phyloP scores from a whole-genome alignment of 768 basidiomycete genomes.

The Hydnum rufescens region DNA sequence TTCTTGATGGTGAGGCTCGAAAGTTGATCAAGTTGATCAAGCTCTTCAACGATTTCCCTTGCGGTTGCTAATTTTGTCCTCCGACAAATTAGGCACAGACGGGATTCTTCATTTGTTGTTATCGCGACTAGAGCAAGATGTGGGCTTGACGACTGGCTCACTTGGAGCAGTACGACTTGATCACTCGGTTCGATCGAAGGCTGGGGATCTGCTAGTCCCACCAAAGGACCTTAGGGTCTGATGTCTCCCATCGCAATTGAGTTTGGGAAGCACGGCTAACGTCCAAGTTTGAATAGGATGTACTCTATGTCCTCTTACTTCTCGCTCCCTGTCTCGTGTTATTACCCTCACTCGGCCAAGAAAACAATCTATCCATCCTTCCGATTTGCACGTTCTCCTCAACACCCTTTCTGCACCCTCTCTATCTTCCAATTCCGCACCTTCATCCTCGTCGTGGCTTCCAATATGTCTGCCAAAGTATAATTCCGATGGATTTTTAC shows the following conservation, averaged over 20 bases:
- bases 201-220: conserved; percentile 69
- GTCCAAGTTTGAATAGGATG: conserved; percentile 32
- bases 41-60: not conserved
- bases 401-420: conserved; percentile 79
- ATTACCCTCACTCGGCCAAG: conserved; percentile 76
- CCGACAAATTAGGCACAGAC: conserved; percentile 44
- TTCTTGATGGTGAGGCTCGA: conserved; percentile 42
- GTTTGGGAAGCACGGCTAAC: too few relatives aligned
- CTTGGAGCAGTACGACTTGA: conserved; percentile 67
- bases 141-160: conserved; percentile 65
- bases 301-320: conserved; percentile 80
- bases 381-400: conserved; percentile 81
- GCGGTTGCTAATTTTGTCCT: not conserved
- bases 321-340: conserved; percentile 33
- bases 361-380: conserved; percentile 89
- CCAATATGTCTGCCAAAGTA: conserved; percentile 93
- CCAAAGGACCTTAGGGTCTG: conserved; percentile 56
- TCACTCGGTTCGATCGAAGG: conserved; percentile 40
- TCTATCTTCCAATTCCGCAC: conserved; percentile 33
- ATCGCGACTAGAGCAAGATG: conserved; percentile 48
- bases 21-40: too few relatives aligned
- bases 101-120: conserved; percentile 58
- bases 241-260: too few relatives aligned
- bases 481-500: conserved; percentile 73
- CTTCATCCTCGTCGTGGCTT: conserved; percentile 75